A percentile compares a stretch with the other conserved stretches of the same genome.
Evolutionary conservation across 331 rosid species (phyloP).

Genomic region (Phaseolus coccineus): DNA sequence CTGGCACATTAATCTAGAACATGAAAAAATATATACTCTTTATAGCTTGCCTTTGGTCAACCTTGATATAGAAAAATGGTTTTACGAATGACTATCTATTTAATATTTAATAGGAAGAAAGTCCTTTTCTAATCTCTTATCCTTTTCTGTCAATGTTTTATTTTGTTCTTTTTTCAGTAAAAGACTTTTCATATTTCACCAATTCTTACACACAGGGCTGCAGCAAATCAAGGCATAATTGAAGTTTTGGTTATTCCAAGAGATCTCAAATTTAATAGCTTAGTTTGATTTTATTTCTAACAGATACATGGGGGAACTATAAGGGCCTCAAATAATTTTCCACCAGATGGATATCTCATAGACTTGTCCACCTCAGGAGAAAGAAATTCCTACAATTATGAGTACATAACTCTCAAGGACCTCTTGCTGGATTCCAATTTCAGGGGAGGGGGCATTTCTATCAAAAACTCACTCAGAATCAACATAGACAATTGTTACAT

Average conservation of each 20-base stretch:
- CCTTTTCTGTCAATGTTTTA: neutral
- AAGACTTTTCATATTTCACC: neutral
- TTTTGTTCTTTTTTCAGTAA: neutral
- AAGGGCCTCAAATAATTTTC: slow-evolving; percentile 73
- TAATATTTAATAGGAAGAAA: slow-evolving; percentile 21
- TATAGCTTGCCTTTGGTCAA: slow-evolving; percentile 26
- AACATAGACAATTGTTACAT: slow-evolving; percentile 86
- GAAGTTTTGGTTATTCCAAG: neutral
- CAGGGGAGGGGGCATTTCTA: slow-evolving; percentile 82
- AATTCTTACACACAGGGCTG: neutral
- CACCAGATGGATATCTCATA: slow-evolving; percentile 62
- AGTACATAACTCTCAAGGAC: slow-evolving; percentile 74
- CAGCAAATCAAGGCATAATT: slow-evolving; percentile 29
- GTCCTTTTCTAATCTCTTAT: neutral
- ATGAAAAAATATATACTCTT: neutral
- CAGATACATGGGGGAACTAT: slow-evolving; percentile 95
- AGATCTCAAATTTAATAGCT: slow-evolving; percentile 20
- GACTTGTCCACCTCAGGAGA: slow-evolving; percentile 59
- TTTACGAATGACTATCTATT: slow-evolving; percentile 10
- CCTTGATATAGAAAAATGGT: slow-evolving; percentile 14
- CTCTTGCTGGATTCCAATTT: slow-evolving; percentile 75
- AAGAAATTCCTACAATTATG: slow-evolving; percentile 68
- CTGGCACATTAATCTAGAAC: slow-evolving; percentile 20
- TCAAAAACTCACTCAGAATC: slow-evolving; percentile 74
- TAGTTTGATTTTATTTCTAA: slow-evolving; percentile 15